Evolutionary conservation across 371 early-diverging fungal species (phyloP), one percentile per base, ranked within the genome.

Genomic region (Mortierella sp.): DNA sequence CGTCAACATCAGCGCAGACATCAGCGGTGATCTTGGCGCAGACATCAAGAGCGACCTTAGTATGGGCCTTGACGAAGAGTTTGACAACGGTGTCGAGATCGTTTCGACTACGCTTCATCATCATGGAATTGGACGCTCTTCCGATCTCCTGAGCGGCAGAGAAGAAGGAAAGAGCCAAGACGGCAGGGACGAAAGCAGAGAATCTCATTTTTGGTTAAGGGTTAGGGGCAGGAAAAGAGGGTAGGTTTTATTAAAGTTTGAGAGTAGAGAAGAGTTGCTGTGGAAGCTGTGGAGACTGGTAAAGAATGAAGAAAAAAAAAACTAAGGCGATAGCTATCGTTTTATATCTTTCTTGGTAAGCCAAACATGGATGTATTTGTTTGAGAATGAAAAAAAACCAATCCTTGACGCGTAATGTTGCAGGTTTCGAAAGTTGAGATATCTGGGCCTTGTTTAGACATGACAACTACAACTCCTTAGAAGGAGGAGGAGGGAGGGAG

Each of bases 131-230:
- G 23, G 70, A 64, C 10, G 49, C 66, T n/a, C n/a, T n/a, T n/a
- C n/a, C n/a, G n/a, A n/a, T n/a, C n/a, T n/a, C n/a, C 23, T 79
- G 67, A 17, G 70, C 51, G 55, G 73, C 65, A 49, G 70, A 31
- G 66, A 78, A 69, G 63, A 65, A 43, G 55, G 69, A 49, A 54
- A 78, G 54, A 43, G 79, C 79, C 66, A 78, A 37, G 63, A 69
- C 59, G 69, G 79, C 73, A 34, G 79, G 79, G 40, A 69, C 66
- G 59, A 78, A 72, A 58, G 69, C 6, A 49, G 47, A 32, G 79
- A 78, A 45, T 54, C 59, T 68, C 79, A 78, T 78, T 70, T 66
- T 67, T 31, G 35, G 40, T 23, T 51, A 35, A 31, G 51, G 61
- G 37, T 49, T 28, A 58, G 37, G 13, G 13, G 51, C 22, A 43